Evolutionary conservation across 805 yeast genomes (phyloP).

Genomic region (Soucietia sequanensis): DNA sequence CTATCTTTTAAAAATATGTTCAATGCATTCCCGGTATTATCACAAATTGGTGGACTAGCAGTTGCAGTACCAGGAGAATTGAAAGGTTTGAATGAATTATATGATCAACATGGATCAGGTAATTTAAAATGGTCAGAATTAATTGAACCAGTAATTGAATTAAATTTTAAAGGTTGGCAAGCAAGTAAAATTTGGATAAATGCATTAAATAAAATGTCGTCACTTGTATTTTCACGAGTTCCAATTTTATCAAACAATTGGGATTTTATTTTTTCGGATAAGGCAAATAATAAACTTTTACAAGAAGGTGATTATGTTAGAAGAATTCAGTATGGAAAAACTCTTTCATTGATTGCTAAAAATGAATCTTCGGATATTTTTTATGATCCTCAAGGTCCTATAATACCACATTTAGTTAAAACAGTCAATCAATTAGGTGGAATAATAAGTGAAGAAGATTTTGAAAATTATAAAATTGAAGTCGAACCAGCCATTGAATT

Average conservation of each 20-base stretch:
- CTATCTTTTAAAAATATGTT: slow-evolving; percentile 66
- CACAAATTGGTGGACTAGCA: slow-evolving; percentile 84
- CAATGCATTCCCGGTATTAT: slow-evolving; percentile 40
- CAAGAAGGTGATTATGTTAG: slow-evolving; percentile 57
- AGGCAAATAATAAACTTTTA: slow-evolving; percentile 22
- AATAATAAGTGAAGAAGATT: slow-evolving; percentile 61
- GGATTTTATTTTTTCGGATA: slow-evolving; percentile 48
- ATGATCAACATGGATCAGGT: slow-evolving; percentile 65
- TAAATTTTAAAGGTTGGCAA: slow-evolving; percentile 64
- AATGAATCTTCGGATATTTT: slow-evolving; percentile 77
- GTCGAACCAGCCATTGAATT: slow-evolving; percentile 36
- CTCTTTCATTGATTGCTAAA: slow-evolving; percentile 65
- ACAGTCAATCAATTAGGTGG: slow-evolving; percentile 62
- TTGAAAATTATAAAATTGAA: slow-evolving; percentile 54
- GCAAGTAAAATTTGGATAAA: slow-evolving; percentile 22
- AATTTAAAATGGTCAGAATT: slow-evolving; percentile 68
- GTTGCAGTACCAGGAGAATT: slow-evolving; percentile 90
- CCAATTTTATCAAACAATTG: slow-evolving; percentile 44
- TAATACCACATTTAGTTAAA: slow-evolving; percentile 59
- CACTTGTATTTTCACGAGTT: slow-evolving; percentile 20
- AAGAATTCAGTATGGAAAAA: slow-evolving; percentile 63
- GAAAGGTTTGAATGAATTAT: slow-evolving; percentile 71
- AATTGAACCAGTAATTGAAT: slow-evolving; percentile 68
- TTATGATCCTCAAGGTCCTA: slow-evolving; percentile 78
- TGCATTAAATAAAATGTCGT: slow-evolving; percentile 34